Evolutionary conservation across 1,284 basidiomycete genomes (phyloP).

Genomic region (Lignosus rhinocerotis): DNA sequence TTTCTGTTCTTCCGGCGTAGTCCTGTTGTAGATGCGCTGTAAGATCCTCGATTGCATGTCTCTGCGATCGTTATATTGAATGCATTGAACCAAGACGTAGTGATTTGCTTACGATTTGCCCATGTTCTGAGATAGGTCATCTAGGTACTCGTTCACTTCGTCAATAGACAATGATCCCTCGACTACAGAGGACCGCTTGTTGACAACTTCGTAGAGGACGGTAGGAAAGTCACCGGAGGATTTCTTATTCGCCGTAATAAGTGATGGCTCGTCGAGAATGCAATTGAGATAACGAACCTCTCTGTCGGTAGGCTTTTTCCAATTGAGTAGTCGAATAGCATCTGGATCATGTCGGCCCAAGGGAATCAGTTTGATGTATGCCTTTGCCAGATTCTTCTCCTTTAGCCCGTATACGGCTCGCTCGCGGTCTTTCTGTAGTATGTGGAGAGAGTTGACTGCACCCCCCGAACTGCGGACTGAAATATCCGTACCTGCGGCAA

Average conservation of each 20-base stretch:
- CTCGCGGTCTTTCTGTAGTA: constrained; percentile 81
- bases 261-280: not conserved
- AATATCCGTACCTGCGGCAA: constrained; percentile 63
- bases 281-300: constrained; percentile 44
- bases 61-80: constrained; percentile 41
- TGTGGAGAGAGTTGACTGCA: not conserved
- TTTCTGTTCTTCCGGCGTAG: constrained; percentile 81
- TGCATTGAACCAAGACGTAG: not conserved
- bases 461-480: not conserved
- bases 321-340: constrained; percentile 79
- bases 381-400: constrained; percentile 88
- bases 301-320: constrained; percentile 83
- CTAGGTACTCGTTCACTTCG: constrained; percentile 78
- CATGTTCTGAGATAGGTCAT: constrained; percentile 68
- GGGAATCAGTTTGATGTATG: constrained; percentile 86
- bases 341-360: constrained; percentile 77
- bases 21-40: constrained; percentile 73
- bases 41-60: constrained; percentile 75
- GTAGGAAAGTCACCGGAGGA: constrained; percentile 84
- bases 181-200: constrained; percentile 81
- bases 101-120: constrained; percentile 59
- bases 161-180: constrained; percentile 76
- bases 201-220: constrained; percentile 83
- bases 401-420: constrained; percentile 89
- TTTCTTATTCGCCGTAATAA: constrained; percentile 41